A percentile compares a stretch with the other conserved stretches of the same genome.
These are phyloP conservation scores for Escallonia rubra DNA, from an alignment of 129 eudicot genomes.

Conservation along the genomic window DNA sequence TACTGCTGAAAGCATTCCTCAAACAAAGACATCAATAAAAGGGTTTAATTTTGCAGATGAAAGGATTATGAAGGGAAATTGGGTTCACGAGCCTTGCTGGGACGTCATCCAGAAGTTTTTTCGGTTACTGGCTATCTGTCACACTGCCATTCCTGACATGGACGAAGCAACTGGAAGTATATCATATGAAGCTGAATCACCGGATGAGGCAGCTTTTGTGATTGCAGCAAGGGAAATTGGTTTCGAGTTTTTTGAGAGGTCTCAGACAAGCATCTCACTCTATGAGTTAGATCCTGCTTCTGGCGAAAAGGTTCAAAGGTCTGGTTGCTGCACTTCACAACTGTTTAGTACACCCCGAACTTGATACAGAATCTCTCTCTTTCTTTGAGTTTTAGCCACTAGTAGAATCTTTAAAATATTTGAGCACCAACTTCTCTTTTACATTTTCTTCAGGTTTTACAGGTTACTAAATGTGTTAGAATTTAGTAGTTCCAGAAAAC, in stretches of 20 bases:
- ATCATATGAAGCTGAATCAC: constrained; percentile 67
- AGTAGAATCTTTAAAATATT: no score
- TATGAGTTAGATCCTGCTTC: constrained; percentile 37
- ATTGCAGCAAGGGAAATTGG: constrained; percentile 68
- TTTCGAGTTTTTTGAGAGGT: constrained; percentile 51
- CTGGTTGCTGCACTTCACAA: constrained; percentile 9
- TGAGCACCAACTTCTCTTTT: not conserved
- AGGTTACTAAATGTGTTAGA: constrained; percentile 40
- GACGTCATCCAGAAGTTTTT: constrained; percentile 49
- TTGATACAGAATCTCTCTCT: no score
- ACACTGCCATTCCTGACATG: constrained; percentile 54
- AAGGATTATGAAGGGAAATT: constrained; percentile 41
- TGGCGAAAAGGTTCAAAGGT: constrained; percentile 40
- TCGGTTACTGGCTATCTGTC: constrained; percentile 47
- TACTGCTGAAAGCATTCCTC: not conserved
- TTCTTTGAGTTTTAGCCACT: no score
- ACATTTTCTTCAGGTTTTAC: constrained; percentile 28
- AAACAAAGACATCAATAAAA: constrained; percentile 23
- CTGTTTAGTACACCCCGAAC: not conserved
- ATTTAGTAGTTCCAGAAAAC: constrained; percentile 54
- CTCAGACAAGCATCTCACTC: constrained; percentile 46
- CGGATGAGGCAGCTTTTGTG: constrained; percentile 63
- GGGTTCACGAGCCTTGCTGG: constrained; percentile 48
- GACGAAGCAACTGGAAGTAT: constrained; percentile 43
- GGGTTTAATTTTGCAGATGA: constrained; percentile 61